Conservation (phyloP, 352 stramenopile species). For the Pythium coloratum region DNA sequence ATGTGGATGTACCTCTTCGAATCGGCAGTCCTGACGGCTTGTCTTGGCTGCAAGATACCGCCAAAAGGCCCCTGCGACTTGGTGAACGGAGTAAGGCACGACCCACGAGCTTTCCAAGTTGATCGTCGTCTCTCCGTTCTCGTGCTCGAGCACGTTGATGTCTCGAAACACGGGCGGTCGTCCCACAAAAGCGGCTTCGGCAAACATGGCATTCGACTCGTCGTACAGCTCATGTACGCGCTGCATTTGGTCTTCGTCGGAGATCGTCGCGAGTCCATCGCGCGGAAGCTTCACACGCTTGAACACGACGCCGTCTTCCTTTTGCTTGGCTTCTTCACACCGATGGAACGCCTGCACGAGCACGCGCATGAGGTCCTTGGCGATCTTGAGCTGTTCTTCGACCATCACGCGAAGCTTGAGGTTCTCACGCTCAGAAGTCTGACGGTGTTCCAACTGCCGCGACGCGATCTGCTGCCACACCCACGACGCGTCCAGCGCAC, state of each 20-base stretch:
- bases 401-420: conserved; percentile 17
- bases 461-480: conserved; percentile 26
- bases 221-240: conserved; percentile 15
- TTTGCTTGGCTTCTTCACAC: not conserved
- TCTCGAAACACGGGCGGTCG: conserved; percentile 14
- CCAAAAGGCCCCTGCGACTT: not conserved
- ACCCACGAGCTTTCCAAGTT: conserved; percentile 25
- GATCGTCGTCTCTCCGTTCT: conserved; percentile 20
- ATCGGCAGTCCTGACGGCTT: not conserved
- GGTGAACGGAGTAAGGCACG: conserved; percentile 19
- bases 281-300: conserved; percentile 18
- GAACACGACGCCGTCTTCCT: not conserved
- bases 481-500: conserved; percentile 8
- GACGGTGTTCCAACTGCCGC: conserved; percentile 18
- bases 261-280: not conserved
- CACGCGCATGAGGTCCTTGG: conserved; percentile 24
- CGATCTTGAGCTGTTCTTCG: conserved; percentile 18
- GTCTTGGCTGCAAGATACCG: conserved; percentile 1
- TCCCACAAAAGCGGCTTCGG: not conserved
- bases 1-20: not conserved
- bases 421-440: conserved; percentile 18
- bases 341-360: conserved; percentile 18
- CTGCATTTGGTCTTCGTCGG: conserved; percentile 3
- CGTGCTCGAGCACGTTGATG: conserved; percentile 18
- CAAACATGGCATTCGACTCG: conserved; percentile 9